Percentiles rank a stretch among this genome's conserved stretches.
Conservation (phyloP, 2,329 filamentous ascomycete species). For the Neofusicoccum cordaticola region DNA sequence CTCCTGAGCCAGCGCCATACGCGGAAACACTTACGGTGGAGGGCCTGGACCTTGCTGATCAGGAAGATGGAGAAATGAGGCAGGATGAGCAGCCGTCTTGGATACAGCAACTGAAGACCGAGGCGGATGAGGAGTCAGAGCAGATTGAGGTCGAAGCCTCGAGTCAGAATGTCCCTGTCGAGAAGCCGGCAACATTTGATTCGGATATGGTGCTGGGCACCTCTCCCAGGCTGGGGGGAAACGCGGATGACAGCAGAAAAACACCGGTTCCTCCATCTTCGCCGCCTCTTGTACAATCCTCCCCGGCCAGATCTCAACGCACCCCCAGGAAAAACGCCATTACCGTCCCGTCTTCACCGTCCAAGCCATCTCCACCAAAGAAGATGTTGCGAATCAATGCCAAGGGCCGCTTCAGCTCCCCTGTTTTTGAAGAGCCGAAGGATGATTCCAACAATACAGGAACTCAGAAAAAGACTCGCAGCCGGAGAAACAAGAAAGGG, state of each 20-base stretch:
- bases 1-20: constrained; percentile 21
- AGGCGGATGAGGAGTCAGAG: constrained; percentile 21
- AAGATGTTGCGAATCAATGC: constrained; percentile 42
- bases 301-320: neutral
- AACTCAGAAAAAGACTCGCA: constrained; percentile 39
- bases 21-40: neutral
- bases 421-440: constrained; percentile 32
- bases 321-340: neutral
- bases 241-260: neutral
- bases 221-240: neutral
- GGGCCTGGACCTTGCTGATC: neutral
- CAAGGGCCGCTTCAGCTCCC: constrained; percentile 47
- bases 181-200: neutral
- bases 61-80: neutral
- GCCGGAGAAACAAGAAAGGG: constrained; percentile 25
- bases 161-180: neutral
- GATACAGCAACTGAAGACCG: constrained; percentile 30
- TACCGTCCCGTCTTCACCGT: neutral
- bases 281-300: neutral
- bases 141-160: neutral
- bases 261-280: neutral
- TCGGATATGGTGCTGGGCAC: neutral
- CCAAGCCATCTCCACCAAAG: constrained; percentile 26
- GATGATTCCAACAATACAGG: constrained; percentile 18
- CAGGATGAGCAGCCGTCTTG: constrained; percentile 20